Conservation (phyloP, 176 grass and related monocot genomes). For the Hordeum vulgare region DNA sequence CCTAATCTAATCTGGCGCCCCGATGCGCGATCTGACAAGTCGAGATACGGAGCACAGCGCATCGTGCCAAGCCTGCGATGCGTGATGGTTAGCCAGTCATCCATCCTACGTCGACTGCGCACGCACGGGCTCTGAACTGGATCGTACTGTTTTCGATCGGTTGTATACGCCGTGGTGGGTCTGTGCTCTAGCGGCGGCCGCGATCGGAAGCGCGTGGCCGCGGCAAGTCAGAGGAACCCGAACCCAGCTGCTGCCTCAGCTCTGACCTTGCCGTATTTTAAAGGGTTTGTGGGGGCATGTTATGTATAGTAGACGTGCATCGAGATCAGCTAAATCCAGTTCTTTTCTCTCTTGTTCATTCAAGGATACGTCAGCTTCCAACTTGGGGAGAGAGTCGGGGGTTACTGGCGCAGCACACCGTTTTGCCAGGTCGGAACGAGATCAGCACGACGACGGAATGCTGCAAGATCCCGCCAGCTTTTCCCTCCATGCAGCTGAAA, state of each 20-base stretch:
- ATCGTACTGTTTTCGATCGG: background rate
- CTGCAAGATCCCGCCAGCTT: background rate
- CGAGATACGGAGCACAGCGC: background rate
- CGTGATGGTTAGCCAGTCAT: background rate
- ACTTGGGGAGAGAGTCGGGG: background rate
- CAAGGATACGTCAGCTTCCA: background rate
- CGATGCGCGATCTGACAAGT: background rate
- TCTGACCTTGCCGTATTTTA: slow-evolving; percentile 28
- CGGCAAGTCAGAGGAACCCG: slow-evolving; percentile 15
- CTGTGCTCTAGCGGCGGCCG: background rate
- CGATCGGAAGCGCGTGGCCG: background rate
- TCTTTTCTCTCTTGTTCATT: background rate
- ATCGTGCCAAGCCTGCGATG: background rate
- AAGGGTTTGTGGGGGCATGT: background rate
- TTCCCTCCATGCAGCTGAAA: background rate
- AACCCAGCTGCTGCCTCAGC: background rate
- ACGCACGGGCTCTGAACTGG: background rate
- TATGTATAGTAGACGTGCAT: too few species aligned
- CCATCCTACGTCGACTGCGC: background rate
- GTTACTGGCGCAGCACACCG: background rate
- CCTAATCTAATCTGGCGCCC: background rate
- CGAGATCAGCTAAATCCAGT: background rate
- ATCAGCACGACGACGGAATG: background rate
- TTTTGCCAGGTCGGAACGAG: background rate
- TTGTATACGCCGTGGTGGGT: too few species aligned